Base-by-base conservation (phyloP, 2,329 filamentous ascomycete species). In the Talaromyces sp. region DNA sequence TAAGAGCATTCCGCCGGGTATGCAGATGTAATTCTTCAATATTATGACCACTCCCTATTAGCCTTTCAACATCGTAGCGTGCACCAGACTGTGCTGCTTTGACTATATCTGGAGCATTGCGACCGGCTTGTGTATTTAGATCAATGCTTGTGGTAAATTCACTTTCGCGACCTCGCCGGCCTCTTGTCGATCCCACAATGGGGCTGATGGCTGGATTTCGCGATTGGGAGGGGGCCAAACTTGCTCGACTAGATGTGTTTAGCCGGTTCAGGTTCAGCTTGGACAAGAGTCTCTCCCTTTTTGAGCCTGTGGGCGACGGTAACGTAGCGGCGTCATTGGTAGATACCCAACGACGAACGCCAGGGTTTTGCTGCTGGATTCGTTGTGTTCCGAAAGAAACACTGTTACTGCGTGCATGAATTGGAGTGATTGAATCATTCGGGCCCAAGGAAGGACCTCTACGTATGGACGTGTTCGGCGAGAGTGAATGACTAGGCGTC, bases 111-210 rank as follows among this genome's bases (percentile, higher is more conserved):
- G 77, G 76, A 4, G 75, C 73, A 24, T 68, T 70, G 8, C 70
- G 66, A 9, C 70, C 74, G 14, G 75, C 70, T 35, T 67, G 49
- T 2, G 73, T 70, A 3, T 66, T 70, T 27, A 78, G 66, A 60
- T 79, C 76, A 62, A 79, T 78, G 67, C 78, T 80, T 11, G 71
- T 73, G 49, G 72, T 71, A 8, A 73, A 64, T 52, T 75, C 70
- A 27, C 66, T 71, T 41, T 71, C 69, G 19, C 70, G 67, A 24
- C 67, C 68, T 37, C 70, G 68, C 41, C 69, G 68, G n/a, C 68
- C 65, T 31, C 68, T 68, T 14, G 63, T 64, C 27, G 66, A 66
- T 24, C 64, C 66, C n/a, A 68, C 43, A n/a, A 68, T 66, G 5
- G 54, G 49, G n/a, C 54, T 65, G 13, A 66, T 7, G 33, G 64